Evolutionary conservation across 495 filamentous ascomycete genomes (phyloP), one percentile per base, ranked within the genome.

Genomic region (Talaromyces borbonicus): DNA sequence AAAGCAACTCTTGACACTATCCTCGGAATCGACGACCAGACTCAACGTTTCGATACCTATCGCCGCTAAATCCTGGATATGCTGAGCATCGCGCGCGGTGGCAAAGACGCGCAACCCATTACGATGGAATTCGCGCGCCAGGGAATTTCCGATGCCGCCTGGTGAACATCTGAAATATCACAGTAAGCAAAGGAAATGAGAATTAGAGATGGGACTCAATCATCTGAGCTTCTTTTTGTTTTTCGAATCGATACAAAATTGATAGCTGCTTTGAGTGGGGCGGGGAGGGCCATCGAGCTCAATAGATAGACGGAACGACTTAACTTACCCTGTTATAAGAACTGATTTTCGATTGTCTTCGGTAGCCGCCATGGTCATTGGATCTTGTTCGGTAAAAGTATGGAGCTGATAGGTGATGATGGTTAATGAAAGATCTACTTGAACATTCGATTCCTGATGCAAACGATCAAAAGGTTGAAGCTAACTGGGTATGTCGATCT

Each of bases 91-190:
- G 46, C 78, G 67, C 15, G 75, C 78, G 6, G 78, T 80, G 20
- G 77, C 75, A 41, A 81, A 66, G 45, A 80, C 75, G 16, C 67
- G 70, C 48, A 74, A 36, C 46, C 72, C 72, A 55, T 68, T 46
- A 1, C 59, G 55, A 44, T 75, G 62, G 51, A 80, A 79, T 48
- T 78, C 74, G 12, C 68, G 69, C 12, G 75, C 73, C 8, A 81
- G 62, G 8, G 72, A 62, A 47, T 81, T 72, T 15, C 77, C 77
- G 42, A 81, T 81, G 23, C 77, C 77, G 14, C 75, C 75, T 14
- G 73, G 71, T 18, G 66, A 69, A 52, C 74, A 77, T 23, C 74
- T 77, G n/a, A n/a, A n/a, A 20, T 18, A 36, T 36, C 14, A 3
- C 32, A 8, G 12, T 36, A 16, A 36, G 32, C 9, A 16, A 6